Evolutionary conservation across 1,284 basidiomycete genomes (phyloP).

Genomic region (Trametes hirsuta): DNA sequence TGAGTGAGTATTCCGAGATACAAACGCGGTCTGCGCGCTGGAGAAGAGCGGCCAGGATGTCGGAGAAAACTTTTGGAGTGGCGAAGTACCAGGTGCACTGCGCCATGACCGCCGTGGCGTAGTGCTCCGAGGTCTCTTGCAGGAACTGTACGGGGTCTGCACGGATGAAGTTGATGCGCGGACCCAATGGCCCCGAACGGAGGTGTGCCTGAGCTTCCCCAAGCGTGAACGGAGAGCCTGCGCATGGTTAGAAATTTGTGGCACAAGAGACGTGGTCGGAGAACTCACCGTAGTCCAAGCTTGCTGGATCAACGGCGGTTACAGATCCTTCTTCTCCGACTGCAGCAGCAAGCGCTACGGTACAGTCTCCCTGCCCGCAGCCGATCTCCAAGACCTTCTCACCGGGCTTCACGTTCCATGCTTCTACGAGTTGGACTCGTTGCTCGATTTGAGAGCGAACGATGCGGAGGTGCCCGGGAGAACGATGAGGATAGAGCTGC

Average conservation of each 20-base stretch:
- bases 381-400: conserved; percentile 44
- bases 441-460: conserved; percentile 38
- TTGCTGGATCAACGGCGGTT: conserved; percentile 45
- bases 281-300: conserved; percentile 42
- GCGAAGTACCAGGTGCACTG: conserved; percentile 48
- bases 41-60: conserved; percentile 38
- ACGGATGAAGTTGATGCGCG: conserved; percentile 42
- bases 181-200: conserved; percentile 36
- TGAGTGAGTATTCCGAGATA: conserved; percentile 44
- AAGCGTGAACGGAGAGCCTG: conserved; percentile 44
- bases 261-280: neutral
- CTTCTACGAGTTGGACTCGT: conserved; percentile 38
- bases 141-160: conserved; percentile 40
- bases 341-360: conserved; percentile 40
- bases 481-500: conserved; percentile 19
- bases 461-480: conserved; percentile 13
- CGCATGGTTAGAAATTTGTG: neutral
- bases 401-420: conserved; percentile 39
- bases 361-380: conserved; percentile 49
- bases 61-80: conserved; percentile 36
- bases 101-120: conserved; percentile 42
- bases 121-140: conserved; percentile 26
- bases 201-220: conserved; percentile 44
- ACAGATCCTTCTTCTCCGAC: conserved; percentile 43
- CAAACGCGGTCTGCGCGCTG: conserved; percentile 35